These are phyloP conservation scores for Acanthamoeba royreba DNA, from an alignment of 208 protist genomes.

Conservation along the genomic window DNA sequence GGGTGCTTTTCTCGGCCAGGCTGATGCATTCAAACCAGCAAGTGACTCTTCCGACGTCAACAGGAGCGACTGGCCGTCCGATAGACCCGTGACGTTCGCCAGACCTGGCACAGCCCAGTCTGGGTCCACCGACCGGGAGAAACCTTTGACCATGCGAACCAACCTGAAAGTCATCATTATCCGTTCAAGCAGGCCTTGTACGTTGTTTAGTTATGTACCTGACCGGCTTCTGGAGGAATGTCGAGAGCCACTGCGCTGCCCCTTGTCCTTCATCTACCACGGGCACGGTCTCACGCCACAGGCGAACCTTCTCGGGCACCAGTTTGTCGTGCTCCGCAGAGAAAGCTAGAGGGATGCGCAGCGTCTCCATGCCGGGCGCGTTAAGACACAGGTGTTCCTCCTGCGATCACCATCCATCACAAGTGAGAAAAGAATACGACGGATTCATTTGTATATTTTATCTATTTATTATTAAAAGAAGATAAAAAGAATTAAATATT, in stretches of 20 bases:
- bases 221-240: background rate
- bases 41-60: background rate
- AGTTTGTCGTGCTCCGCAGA: background rate
- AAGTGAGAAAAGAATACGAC: too few relatives aligned
- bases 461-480: too few relatives aligned
- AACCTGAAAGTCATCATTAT: too few relatives aligned
- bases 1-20: too few relatives aligned
- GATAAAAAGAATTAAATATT: too few relatives aligned
- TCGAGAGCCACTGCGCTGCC: background rate
- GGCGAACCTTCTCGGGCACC: background rate
- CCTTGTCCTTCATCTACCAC: background rate
- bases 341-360: background rate
- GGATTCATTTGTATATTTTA: too few relatives aligned
- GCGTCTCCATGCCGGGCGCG: background rate
- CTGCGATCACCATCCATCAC: too few relatives aligned
- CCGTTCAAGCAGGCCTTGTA: too few relatives aligned
- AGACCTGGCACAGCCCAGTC: background rate
- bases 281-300: background rate
- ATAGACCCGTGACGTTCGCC: background rate
- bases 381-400: background rate
- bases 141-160: background rate
- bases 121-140: background rate
- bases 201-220: too few relatives aligned
- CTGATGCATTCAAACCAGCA: too few relatives aligned
- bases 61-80: background rate